These are phyloP conservation scores for Pleurotus ostreatus DNA, from an alignment of 768 basidiomycete genomes.

Conservation along the genomic window DNA sequence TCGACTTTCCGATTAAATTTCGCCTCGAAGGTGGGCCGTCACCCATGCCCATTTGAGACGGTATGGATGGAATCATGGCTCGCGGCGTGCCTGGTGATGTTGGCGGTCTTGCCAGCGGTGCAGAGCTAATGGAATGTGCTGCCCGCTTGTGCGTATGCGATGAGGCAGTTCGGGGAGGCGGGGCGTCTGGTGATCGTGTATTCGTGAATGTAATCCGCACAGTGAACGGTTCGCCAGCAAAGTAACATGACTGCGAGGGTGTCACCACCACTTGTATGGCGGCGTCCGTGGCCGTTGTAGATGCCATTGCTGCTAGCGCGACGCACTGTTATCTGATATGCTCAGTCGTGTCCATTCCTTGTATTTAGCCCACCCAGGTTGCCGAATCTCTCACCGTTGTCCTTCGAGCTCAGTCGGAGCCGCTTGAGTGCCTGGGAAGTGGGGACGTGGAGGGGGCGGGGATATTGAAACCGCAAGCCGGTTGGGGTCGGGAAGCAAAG, in stretches of 20 bases:
- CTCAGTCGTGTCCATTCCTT: no score
- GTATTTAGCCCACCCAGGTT: no score
- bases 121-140: slow-evolving; percentile 80
- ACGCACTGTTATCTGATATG: no score
- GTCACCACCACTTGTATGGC: slow-evolving; percentile 66
- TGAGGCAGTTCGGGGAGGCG: slow-evolving; percentile 21
- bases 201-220: slow-evolving; percentile 88
- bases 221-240: slow-evolving; percentile 85
- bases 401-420: no score
- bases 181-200: slow-evolving; percentile 51
- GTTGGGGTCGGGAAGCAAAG: no score
- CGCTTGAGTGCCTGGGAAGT: no score
- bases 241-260: slow-evolving; percentile 86
- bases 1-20: slow-evolving; percentile 48
- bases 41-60: slow-evolving; percentile 17
- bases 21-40: slow-evolving; percentile 38
- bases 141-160: slow-evolving; percentile 57
- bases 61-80: slow-evolving; percentile 22
- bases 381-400: no score
- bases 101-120: slow-evolving; percentile 75
- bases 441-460: no score
- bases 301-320: neutral
- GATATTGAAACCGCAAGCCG: no score
- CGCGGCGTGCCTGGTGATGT: slow-evolving; percentile 71
- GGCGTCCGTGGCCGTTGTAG: slow-evolving; percentile 27